Percentiles rank a stretch among this genome's conserved stretches.
These are phyloP conservation scores for Acephala macrosclerotiorum DNA, from an alignment of 2,329 filamentous ascomycete species.

Conservation along the genomic window DNA sequence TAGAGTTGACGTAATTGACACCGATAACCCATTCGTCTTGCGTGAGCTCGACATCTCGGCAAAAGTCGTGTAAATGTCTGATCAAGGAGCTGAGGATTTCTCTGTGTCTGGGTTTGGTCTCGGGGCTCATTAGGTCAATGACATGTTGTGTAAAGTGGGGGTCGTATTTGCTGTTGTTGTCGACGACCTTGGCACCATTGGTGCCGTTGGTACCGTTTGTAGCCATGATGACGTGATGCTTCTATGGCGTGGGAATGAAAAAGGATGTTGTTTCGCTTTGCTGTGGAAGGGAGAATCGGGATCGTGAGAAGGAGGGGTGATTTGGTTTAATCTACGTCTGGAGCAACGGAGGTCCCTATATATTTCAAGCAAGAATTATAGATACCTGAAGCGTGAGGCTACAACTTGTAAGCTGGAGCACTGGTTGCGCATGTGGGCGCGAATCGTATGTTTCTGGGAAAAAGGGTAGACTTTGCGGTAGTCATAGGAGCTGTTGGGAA, in stretches of 20 bases:
- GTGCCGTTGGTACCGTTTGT: constrained; percentile 19
- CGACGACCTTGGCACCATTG: constrained; percentile 12
- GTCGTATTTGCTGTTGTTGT: constrained; percentile 61
- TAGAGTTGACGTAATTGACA: constrained; percentile 77
- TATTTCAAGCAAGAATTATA: not conserved
- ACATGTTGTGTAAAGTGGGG: constrained; percentile 79
- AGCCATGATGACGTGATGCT: constrained; percentile 14
- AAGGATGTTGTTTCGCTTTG: not conserved
- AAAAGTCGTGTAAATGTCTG: constrained; percentile 79
- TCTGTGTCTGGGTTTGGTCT: constrained; percentile 69
- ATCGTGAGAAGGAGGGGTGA: not conserved
- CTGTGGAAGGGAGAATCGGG: too few relatives aligned
- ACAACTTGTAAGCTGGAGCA: not conserved
- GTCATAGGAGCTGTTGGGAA: not conserved
- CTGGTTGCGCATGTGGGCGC: not conserved
- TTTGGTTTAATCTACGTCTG: not conserved
- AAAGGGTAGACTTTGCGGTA: not conserved
- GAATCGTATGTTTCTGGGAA: not conserved
- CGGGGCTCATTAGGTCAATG: constrained; percentile 75
- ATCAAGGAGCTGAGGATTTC: constrained; percentile 70
- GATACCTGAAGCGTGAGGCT: not conserved
- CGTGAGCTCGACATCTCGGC: constrained; percentile 78
- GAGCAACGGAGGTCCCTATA: not conserved
- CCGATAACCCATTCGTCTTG: constrained; percentile 80
- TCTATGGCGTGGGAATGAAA: not conserved